These are phyloP conservation scores for Harringtonia aguacate DNA, from an alignment of 2,329 filamentous ascomycete species.

Conservation along the genomic window DNA sequence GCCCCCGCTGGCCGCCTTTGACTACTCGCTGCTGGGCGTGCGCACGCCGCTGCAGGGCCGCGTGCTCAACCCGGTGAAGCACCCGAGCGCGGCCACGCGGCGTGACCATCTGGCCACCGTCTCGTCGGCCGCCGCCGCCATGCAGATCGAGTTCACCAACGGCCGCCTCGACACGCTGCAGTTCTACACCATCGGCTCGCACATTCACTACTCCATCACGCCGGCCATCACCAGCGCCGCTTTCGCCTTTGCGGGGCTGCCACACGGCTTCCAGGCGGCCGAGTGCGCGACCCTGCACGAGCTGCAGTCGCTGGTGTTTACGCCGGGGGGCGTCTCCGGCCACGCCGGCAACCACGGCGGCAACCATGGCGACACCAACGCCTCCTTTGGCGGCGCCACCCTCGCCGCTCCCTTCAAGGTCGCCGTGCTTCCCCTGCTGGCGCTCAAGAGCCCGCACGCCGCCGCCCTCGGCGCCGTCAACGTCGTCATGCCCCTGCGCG, in stretches of 20 bases:
- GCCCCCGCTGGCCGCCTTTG: conserved; percentile 37
- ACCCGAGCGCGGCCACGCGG: conserved; percentile 29
- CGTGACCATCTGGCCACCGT: conserved; percentile 33
- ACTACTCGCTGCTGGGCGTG: conserved; percentile 32
- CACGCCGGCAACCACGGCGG: too few relatives aligned
- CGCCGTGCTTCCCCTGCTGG: conserved; percentile 51
- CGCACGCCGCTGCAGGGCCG: conserved; percentile 29
- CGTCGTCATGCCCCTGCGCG: conserved; percentile 56
- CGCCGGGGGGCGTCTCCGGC: too few relatives aligned
- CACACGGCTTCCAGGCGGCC: conserved; percentile 51
- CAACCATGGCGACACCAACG: conserved; percentile 7
- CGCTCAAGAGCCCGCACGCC: conserved; percentile 57
- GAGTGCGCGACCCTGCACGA: conserved; percentile 51
- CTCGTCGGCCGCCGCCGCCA: conserved; percentile 45
- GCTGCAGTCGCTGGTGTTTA: conserved; percentile 45
- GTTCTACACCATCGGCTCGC: conserved; percentile 59
- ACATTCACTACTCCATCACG: conserved; percentile 58
- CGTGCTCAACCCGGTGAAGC: conserved; percentile 43
- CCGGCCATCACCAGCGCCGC: conserved; percentile 64
- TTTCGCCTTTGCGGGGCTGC: conserved; percentile 55
- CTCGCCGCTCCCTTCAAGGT: conserved; percentile 63
- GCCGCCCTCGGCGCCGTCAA: conserved; percentile 64
- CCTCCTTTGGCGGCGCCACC: conserved; percentile 55
- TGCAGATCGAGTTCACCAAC: conserved; percentile 47
- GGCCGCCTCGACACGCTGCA: conserved; percentile 54